Conservation (phyloP, 2,329 filamentous ascomycete genomes). For the Penicillium sp. region DNA sequence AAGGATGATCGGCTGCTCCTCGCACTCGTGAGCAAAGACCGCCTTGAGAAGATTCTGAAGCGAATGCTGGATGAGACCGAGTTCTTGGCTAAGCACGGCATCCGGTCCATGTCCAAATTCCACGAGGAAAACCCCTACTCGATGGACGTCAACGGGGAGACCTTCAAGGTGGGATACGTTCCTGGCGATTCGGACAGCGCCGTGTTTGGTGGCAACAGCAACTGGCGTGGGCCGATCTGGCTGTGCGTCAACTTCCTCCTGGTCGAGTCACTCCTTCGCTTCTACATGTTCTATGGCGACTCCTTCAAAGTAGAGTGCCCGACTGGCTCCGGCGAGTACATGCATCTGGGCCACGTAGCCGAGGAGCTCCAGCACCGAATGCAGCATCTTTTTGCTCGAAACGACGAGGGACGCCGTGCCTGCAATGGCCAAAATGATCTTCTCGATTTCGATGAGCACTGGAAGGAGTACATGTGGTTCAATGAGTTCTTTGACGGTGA, state of each 20-base stretch:
- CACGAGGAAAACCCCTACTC: conserved; percentile 88
- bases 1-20: conserved; percentile 86
- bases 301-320: conserved; percentile 89
- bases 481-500: conserved; percentile 98
- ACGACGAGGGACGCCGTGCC: conserved; percentile 81
- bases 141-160: conserved; percentile 93
- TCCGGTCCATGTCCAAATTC: conserved; percentile 87
- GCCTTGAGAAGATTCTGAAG: conserved; percentile 83
- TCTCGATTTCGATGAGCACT: conserved; percentile 87
- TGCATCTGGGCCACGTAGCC: conserved; percentile 93
- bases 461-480: conserved; percentile 94
- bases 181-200: conserved; percentile 96
- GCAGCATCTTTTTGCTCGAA: conserved; percentile 84
- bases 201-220: conserved; percentile 94
- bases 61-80: conserved; percentile 94
- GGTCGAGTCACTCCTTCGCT: conserved; percentile 90
- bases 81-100: conserved; percentile 86
- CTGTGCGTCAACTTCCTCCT: conserved; percentile 93
- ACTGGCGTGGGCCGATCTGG: conserved; percentile 97
- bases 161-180: conserved; percentile 84
- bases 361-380: conserved; percentile 94
- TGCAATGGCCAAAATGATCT: conserved; percentile 83
- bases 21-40: conserved; percentile 87
- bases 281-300: conserved; percentile 94
- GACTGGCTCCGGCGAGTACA: conserved; percentile 86